A percentile compares a stretch with the other conserved stretches of the same genome.
These are phyloP conservation scores for Alternaria burnsii DNA, from an alignment of 2,329 filamentous ascomycete genomes.

Conservation along the genomic window DNA sequence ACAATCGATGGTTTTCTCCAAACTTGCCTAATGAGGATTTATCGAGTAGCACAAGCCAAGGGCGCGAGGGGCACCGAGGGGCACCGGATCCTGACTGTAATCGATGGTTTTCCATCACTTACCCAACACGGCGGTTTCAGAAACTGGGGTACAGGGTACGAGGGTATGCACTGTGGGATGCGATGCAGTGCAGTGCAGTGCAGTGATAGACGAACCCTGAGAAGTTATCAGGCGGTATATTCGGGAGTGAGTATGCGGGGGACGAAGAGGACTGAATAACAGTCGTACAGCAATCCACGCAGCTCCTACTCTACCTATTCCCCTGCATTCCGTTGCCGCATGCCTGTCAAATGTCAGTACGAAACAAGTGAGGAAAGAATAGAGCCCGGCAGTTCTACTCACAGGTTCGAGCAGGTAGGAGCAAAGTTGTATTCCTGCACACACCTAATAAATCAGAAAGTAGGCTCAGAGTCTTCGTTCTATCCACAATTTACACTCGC, in stretches of 20 bases:
- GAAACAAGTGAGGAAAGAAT: not conserved
- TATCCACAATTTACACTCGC: not conserved
- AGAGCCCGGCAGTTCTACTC: not conserved
- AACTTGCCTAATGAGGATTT: not conserved
- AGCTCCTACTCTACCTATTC: not conserved
- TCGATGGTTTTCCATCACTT: not conserved
- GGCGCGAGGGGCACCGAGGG: not conserved
- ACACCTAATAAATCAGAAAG: not conserved
- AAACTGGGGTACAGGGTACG: not conserved
- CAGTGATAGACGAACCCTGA: not conserved
- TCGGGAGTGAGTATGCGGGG: not conserved
- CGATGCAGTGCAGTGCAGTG: not conserved
- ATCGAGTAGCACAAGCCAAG: not conserved
- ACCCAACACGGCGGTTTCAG: not conserved
- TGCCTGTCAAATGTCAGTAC: not conserved
- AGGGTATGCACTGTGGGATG: not conserved
- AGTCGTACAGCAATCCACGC: not conserved
- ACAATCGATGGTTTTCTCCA: not conserved
- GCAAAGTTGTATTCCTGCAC: not conserved
- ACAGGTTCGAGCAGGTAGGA: not conserved
- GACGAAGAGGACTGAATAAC: conserved; percentile 3
- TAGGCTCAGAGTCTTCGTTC: not conserved
- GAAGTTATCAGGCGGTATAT: not conserved
- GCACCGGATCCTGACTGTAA: not conserved
- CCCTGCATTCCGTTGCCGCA: not conserved